These are phyloP conservation scores for Rehmannia glutinosa DNA, from an alignment of 257 asterid genomes.

Conservation along the genomic window DNA sequence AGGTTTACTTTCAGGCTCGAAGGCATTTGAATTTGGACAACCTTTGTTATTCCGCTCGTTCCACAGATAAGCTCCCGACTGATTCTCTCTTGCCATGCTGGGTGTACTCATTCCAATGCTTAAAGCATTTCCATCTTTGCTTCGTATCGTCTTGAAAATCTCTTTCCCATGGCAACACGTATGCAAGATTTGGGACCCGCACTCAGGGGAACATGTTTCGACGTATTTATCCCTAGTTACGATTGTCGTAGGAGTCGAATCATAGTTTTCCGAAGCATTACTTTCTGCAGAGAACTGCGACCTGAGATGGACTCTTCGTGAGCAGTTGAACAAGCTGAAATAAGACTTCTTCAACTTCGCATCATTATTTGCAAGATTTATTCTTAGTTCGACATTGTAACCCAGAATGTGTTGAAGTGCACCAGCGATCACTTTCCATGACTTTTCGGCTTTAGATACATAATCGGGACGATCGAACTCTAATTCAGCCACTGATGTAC, in stretches of 20 bases:
- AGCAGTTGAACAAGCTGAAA: slow-evolving; percentile 62
- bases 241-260: slow-evolving; percentile 32
- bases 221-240: slow-evolving; percentile 38
- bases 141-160: slow-evolving; percentile 45
- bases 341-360: slow-evolving; percentile 34
- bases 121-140: slow-evolving; percentile 57
- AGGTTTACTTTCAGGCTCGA: slow-evolving; percentile 26
- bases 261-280: slow-evolving; percentile 40
- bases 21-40: slow-evolving; percentile 22
- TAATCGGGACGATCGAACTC: slow-evolving; percentile 63
- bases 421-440: slow-evolving; percentile 80
- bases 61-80: slow-evolving; percentile 19
- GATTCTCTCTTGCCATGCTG: slow-evolving; percentile 6
- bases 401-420: slow-evolving; percentile 72
- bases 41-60: slow-evolving; percentile 19
- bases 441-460: slow-evolving; percentile 70
- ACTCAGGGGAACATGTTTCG: slow-evolving; percentile 54
- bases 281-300: slow-evolving; percentile 44
- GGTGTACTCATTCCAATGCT: slow-evolving; percentile 37
- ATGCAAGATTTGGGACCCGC: slow-evolving; percentile 47
- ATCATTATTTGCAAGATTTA: slow-evolving; percentile 30
- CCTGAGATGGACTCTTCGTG: slow-evolving; percentile 43
- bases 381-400: slow-evolving; percentile 71
- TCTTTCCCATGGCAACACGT: slow-evolving; percentile 49
- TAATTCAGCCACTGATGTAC: slow-evolving; percentile 70